These are phyloP conservation scores for Malassezia restricta DNA, from an alignment of 1,284 basidiomycete genomes.

Conservation along the genomic window DNA sequence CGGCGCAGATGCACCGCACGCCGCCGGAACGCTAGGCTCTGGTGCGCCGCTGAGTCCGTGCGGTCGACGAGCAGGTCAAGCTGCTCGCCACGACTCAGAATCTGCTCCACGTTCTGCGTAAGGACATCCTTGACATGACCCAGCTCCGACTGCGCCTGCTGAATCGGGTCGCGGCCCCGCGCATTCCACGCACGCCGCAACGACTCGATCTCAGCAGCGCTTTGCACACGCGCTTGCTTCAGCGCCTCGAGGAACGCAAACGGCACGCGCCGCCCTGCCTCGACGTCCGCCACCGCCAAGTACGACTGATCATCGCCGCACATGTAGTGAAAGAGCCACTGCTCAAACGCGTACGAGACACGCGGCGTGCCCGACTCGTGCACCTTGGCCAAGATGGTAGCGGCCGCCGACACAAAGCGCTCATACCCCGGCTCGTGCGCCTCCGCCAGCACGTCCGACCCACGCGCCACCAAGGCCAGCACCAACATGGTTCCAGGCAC, in stretches of 20 bases:
- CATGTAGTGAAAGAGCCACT: conserved; percentile 83
- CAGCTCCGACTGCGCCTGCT: conserved; percentile 77
- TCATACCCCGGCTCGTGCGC: conserved; percentile 29
- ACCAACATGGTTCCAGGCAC: conserved; percentile 24
- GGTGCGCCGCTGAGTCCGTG: conserved; percentile 86
- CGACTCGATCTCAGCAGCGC: conserved; percentile 22
- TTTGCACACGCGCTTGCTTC: conserved; percentile 51
- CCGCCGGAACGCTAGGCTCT: conserved; percentile 87
- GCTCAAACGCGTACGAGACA: conserved; percentile 59
- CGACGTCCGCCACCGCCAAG: conserved; percentile 78
- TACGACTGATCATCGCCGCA: conserved; percentile 55
- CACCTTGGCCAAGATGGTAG: conserved; percentile 85
- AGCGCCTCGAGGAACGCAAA: conserved; percentile 83
- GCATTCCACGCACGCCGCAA: conserved; percentile 61
- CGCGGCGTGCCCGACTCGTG: conserved; percentile 76
- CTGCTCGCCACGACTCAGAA: conserved; percentile 81
- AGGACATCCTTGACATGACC: conserved; percentile 92
- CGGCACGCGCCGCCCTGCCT: conserved; percentile 64
- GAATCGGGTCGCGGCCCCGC: conserved; percentile 81
- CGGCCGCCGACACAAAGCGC: conserved; percentile 56
- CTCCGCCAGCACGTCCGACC: conserved; percentile 26
- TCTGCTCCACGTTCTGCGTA: conserved; percentile 60
- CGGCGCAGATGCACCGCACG: conserved; percentile 73
- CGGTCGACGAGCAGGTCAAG: conserved; percentile 94
- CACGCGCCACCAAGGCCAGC: conserved; percentile 37